These are phyloP conservation scores for Hypericum androsaemum DNA, from an alignment of 345 rosid species.

Conservation along the genomic window DNA sequence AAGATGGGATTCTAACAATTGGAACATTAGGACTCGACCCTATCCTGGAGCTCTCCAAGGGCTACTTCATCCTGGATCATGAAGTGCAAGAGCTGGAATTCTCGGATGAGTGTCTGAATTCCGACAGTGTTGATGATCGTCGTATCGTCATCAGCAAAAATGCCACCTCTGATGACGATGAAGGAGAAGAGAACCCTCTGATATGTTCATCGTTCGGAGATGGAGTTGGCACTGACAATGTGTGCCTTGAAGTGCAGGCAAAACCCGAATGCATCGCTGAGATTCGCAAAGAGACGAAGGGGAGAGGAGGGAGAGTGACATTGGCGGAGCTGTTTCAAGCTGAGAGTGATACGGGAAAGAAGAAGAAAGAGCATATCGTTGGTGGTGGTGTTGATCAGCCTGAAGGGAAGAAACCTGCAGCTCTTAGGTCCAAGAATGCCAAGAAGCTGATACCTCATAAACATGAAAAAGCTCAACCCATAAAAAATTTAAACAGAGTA, in stretches of 20 bases:
- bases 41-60: constrained; percentile 26
- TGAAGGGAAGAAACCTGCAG: constrained; percentile 13
- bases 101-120: constrained; percentile 2
- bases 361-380: constrained; percentile 15
- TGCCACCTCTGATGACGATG: constrained; percentile 13
- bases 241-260: constrained; percentile 14
- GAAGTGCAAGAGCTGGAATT: constrained; percentile 14
- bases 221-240: constrained; percentile 2
- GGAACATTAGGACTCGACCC: constrained; percentile 83
- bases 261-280: constrained; percentile 13
- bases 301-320: constrained; percentile 47
- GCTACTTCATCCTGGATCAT: constrained; percentile 15
- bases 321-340: constrained; percentile 73
- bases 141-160: constrained; percentile 22
- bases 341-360: constrained; percentile 34
- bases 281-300: constrained; percentile 21
- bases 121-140: neutral
- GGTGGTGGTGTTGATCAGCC: constrained; percentile 16
- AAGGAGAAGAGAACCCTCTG: constrained; percentile 56
- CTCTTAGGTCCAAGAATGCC: constrained; percentile 28
- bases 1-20: constrained; percentile 69
- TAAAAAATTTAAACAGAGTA: constrained; percentile 15
- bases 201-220: constrained; percentile 27
- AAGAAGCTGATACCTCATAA: constrained; percentile 55
- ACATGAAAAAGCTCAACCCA: constrained; percentile 49